Percentiles rank a stretch among this genome's conserved stretches.
phyloP scores from a whole-genome alignment of 1,284 basidiomycete species.

The Leccinum griseonigrum region DNA sequence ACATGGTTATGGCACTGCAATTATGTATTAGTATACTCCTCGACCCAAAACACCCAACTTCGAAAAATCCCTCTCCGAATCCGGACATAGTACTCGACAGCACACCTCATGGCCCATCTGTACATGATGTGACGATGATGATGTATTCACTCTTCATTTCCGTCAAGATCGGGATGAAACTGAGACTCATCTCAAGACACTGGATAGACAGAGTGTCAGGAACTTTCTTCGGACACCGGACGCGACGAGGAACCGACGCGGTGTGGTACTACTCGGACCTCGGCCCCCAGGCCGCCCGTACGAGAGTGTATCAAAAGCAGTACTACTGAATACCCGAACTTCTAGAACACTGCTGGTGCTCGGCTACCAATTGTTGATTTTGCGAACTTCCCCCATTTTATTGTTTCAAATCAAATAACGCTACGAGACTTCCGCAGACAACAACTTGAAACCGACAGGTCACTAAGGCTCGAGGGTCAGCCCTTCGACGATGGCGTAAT shows the following conservation, averaged over 20 bases:
- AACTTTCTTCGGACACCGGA: conserved; percentile 26
- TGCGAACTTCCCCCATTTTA: conserved; percentile 38
- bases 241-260: conserved; percentile 11
- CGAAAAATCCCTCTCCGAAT: conserved; percentile 15
- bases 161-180: conserved; percentile 38
- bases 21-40: conserved; percentile 1
- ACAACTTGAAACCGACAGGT: conserved; percentile 54
- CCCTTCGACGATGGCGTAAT: conserved; percentile 56
- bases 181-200: conserved; percentile 20
- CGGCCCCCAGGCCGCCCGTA: conserved; percentile 14
- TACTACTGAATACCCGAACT: conserved; percentile 37
- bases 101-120: conserved; percentile 21
- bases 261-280: conserved; percentile 4
- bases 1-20: conserved; percentile 38
- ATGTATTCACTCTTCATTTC: conserved; percentile 46
- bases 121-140: conserved; percentile 37
- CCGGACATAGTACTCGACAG: conserved; percentile 14
- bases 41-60: conserved; percentile 14
- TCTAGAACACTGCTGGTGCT: conserved; percentile 63
- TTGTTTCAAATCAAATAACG: conserved; percentile 13
- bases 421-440: conserved; percentile 40
- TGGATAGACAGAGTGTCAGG: conserved; percentile 17
- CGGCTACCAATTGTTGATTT: conserved; percentile 66
- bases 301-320: conserved; percentile 17
- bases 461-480: conserved; percentile 50